Conservation (phyloP, 495 filamentous ascomycete species). For the Penicillium dipodomyicola region DNA sequence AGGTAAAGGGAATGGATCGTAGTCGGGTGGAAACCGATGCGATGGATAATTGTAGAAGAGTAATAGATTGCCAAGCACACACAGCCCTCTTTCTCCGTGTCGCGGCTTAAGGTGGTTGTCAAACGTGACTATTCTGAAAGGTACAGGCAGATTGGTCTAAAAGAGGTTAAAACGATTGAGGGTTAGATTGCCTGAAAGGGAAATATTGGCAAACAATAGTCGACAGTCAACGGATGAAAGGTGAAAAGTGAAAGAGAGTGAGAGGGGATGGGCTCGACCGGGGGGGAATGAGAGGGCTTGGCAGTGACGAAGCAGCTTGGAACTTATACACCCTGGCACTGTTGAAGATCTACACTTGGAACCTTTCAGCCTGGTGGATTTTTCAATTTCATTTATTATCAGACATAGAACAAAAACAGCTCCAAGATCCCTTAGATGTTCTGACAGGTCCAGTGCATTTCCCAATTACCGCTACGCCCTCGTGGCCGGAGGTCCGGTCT, state of each 20-base stretch:
- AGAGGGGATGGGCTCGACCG: slow-evolving; percentile 33
- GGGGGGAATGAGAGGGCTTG: slow-evolving; percentile 27
- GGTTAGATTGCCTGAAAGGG: slow-evolving; percentile 4
- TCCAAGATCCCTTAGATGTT: not conserved
- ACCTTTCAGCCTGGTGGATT: not conserved
- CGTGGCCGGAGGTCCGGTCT: slow-evolving; percentile 10
- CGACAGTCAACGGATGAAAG: slow-evolving; percentile 8
- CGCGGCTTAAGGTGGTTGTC: slow-evolving; percentile 22
- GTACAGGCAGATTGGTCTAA: not conserved
- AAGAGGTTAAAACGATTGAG: slow-evolving; percentile 8
- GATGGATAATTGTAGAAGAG: slow-evolving; percentile 13
- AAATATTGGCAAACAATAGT: slow-evolving; percentile 1
- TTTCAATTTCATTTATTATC: not conserved
- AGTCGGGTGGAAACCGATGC: slow-evolving; percentile 12
- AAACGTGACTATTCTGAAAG: slow-evolving; percentile 10
- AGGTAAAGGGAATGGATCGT: not conserved
- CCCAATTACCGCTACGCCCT: not conserved
- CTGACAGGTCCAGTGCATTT: not conserved
- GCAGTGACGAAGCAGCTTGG: slow-evolving; percentile 32
- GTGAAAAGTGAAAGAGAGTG: slow-evolving; percentile 11
- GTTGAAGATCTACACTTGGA: slow-evolving; percentile 3
- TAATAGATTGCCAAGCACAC: slow-evolving; percentile 24
- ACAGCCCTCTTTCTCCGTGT: slow-evolving; percentile 25
- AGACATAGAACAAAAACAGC: not conserved
- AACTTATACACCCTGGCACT: not conserved